Conservation (phyloP, 371 early-diverging fungal genomes). For the Zychaea mexicana region DNA sequence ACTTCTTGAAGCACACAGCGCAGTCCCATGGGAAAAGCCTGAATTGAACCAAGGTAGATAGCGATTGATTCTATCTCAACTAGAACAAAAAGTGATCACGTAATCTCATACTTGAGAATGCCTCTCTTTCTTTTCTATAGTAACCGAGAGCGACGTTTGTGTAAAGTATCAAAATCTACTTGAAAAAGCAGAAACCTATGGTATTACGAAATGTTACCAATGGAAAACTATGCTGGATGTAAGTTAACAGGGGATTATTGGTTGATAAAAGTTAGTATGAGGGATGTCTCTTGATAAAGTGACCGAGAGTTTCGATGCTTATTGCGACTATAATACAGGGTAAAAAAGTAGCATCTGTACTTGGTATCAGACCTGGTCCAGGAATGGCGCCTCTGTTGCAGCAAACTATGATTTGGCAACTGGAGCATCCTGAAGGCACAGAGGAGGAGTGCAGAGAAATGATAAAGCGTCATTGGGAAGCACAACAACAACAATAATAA, state of each 20-base stretch:
- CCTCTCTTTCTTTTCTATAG: neutral
- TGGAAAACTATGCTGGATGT: constrained; percentile 70
- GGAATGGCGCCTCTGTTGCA: constrained; percentile 53
- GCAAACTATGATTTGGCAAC: constrained; percentile 76
- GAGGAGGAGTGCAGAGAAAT: constrained; percentile 56
- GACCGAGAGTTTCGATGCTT: neutral
- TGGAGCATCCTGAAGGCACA: constrained; percentile 65
- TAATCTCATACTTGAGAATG: neutral
- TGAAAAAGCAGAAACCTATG: constrained; percentile 32
- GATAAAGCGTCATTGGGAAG: constrained; percentile 38
- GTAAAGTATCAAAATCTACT: constrained; percentile 45
- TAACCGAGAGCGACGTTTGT: constrained; percentile 8
- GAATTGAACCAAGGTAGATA: neutral
- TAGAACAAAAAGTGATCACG: neutral
- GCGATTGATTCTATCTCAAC: neutral
- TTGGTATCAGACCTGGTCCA: constrained; percentile 72
- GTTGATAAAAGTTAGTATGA: neutral
- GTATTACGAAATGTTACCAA: constrained; percentile 56
- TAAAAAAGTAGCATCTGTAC: constrained; percentile 52
- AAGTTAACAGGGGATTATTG: constrained; percentile 13
- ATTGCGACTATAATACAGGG: constrained; percentile 62
- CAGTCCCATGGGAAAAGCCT: constrained; percentile 22
- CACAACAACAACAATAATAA: neutral
- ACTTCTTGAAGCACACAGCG: constrained; percentile 24
- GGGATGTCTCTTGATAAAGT: neutral